These are phyloP conservation scores for Trapa bicornis DNA, from an alignment of 345 rosid species.

Conservation along the genomic window DNA sequence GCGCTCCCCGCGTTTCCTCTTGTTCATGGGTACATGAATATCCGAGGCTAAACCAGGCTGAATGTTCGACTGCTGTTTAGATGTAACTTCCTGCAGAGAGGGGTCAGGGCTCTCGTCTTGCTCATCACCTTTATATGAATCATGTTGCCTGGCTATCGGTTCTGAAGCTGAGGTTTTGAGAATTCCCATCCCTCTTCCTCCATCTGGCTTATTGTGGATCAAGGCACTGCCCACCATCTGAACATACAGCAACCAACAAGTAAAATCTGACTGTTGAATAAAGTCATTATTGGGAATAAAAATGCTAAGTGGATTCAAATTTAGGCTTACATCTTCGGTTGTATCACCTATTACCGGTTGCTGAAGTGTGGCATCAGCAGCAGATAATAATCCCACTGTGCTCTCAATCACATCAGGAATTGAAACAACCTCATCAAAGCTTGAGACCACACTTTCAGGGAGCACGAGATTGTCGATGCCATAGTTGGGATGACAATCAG, in stretches of 20 bases:
- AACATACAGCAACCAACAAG: constrained; percentile 9
- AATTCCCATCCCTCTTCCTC: constrained; percentile 24
- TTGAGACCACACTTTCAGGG: constrained; percentile 53
- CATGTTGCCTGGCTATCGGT: constrained; percentile 16
- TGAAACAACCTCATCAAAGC: constrained; percentile 54
- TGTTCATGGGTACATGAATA: constrained; percentile 55
- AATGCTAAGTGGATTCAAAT: background rate
- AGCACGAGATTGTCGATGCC: constrained; percentile 46
- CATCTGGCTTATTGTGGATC: constrained; percentile 40
- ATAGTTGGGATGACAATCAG: constrained; percentile 34
- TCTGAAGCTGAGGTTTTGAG: constrained; percentile 26
- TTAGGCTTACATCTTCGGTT: constrained; percentile 57
- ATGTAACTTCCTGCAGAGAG: constrained; percentile 13
- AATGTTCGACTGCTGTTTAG: constrained; percentile 35
- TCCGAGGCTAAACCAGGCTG: constrained; percentile 66
- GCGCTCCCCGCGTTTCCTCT: constrained; percentile 82
- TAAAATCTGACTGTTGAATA: background rate
- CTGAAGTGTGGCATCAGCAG: constrained; percentile 62
- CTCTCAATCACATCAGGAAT: constrained; percentile 93
- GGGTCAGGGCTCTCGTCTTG: constrained; percentile 43
- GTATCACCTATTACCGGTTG: constrained; percentile 49
- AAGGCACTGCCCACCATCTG: constrained; percentile 50
- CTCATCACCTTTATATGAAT: constrained; percentile 37
- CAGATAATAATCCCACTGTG: constrained; percentile 69
- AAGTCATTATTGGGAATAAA: background rate